Percentiles rank a stretch among this genome's conserved stretches.
phyloP scores from a whole-genome alignment of 2,329 filamentous ascomycete genomes.

The Calonectria fujianensis region DNA sequence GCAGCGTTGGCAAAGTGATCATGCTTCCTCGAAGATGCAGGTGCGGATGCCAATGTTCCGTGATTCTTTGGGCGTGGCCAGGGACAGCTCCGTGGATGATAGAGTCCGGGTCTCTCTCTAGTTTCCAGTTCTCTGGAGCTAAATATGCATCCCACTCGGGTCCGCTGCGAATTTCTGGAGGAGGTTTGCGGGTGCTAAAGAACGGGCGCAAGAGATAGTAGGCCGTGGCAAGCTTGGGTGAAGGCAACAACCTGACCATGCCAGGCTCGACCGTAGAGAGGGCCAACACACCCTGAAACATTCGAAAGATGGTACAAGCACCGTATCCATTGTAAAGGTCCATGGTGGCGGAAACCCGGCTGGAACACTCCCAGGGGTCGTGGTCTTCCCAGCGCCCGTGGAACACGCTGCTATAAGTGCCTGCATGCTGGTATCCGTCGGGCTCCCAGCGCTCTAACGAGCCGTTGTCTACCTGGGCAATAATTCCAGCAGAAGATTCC shows the following conservation, averaged over 20 bases:
- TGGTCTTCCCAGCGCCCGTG: constrained; percentile 73
- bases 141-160: constrained; percentile 71
- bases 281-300: constrained; percentile 75
- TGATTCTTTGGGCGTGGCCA: constrained; percentile 75
- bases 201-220: constrained; percentile 82
- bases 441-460: constrained; percentile 83
- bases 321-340: constrained; percentile 76
- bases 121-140: constrained; percentile 65
- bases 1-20: constrained; percentile 72
- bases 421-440: constrained; percentile 77
- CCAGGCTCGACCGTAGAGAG: constrained; percentile 75
- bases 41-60: constrained; percentile 75
- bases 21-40: constrained; percentile 72
- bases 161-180: constrained; percentile 63
- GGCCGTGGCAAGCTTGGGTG: constrained; percentile 83
- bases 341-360: constrained; percentile 71
- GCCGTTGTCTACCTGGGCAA: constrained; percentile 82
- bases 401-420: constrained; percentile 73
- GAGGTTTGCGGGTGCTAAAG: constrained; percentile 67
- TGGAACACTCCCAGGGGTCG: constrained; percentile 73
- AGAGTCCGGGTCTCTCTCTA: constrained; percentile 71
- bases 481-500: constrained; percentile 68
- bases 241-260: constrained; percentile 84
- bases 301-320: constrained; percentile 75
- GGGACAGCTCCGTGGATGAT: constrained; percentile 76